These are phyloP conservation scores for Lolium perenne DNA, from an alignment of 176 grass and related monocot species.

Conservation along the genomic window DNA sequence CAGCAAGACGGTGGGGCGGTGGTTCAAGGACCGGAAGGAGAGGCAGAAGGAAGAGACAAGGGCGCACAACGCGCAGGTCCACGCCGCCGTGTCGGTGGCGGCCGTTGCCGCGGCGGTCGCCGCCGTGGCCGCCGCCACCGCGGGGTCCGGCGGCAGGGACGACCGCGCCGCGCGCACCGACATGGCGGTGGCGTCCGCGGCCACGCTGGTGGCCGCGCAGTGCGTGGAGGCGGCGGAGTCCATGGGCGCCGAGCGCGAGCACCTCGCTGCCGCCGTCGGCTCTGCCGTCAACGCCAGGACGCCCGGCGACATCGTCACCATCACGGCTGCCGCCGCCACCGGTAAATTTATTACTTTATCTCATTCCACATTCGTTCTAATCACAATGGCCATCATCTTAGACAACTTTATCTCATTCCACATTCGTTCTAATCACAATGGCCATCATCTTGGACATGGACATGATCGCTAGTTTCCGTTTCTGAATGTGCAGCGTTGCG, in stretches of 20 bases:
- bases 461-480: background rate
- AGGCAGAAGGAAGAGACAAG: slow-evolving; percentile 83
- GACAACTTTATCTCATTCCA: background rate
- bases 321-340: slow-evolving; percentile 93
- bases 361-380: background rate
- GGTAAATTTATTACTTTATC: slow-evolving; percentile 32
- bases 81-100: slow-evolving; percentile 78
- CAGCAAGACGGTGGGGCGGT: slow-evolving; percentile 91
- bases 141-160: slow-evolving; percentile 53
- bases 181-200: slow-evolving; percentile 82
- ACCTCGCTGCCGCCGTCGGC: slow-evolving; percentile 66
- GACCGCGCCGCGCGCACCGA: slow-evolving; percentile 71
- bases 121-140: slow-evolving; percentile 71
- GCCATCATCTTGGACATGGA: background rate
- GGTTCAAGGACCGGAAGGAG: slow-evolving; percentile 90
- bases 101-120: slow-evolving; percentile 84
- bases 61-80: slow-evolving; percentile 90
- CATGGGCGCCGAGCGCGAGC: slow-evolving; percentile 82
- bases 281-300: slow-evolving; percentile 83
- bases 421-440: background rate
- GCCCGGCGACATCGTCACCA: slow-evolving; percentile 73
- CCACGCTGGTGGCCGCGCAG: slow-evolving; percentile 94
- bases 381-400: background rate
- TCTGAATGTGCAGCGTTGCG: slow-evolving; percentile 52
- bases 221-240: slow-evolving; percentile 86